These are phyloP conservation scores for Termitomyces sp. DNA, from an alignment of 768 basidiomycete species.

Conservation along the genomic window DNA sequence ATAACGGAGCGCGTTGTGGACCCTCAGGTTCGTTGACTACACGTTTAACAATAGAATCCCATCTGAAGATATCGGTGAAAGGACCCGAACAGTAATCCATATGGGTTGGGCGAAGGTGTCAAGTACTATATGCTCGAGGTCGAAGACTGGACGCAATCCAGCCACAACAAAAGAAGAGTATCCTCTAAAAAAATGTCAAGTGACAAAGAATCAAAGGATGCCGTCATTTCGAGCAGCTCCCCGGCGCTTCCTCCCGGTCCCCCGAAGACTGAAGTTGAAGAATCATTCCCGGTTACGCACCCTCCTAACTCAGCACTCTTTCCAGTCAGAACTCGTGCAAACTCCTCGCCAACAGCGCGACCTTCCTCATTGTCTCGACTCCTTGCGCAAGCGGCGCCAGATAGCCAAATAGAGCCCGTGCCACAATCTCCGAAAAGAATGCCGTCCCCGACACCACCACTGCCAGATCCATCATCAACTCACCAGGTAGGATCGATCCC, in stretches of 20 bases:
- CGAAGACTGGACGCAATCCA: conserved; percentile 86
- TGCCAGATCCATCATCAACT: conserved; percentile 31
- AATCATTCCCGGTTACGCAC: conserved; percentile 59
- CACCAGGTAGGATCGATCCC: conserved; percentile 28
- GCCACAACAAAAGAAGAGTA: conserved; percentile 53
- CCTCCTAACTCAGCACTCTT: conserved; percentile 67
- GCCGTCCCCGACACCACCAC: conserved; percentile 26
- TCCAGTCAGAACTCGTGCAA: conserved; percentile 54
- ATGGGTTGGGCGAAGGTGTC: conserved; percentile 79
- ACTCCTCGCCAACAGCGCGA: conserved; percentile 63
- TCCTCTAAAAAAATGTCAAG: conserved; percentile 45
- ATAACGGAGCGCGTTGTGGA: conserved; percentile 84
- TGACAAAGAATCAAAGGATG: conserved; percentile 33
- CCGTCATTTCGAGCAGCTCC: conserved; percentile 25
- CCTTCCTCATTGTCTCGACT: conserved; percentile 78
- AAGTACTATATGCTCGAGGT: conserved; percentile 94
- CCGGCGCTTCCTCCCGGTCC: conserved; percentile 53
- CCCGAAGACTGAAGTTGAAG: conserved; percentile 67
- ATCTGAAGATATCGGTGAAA: conserved; percentile 20
- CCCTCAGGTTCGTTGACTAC: conserved; percentile 45
- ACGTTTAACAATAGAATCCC: background rate
- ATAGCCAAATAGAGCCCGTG: conserved; percentile 23
- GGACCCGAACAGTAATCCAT: conserved; percentile 86
- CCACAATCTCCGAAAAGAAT: conserved; percentile 22
- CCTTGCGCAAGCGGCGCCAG: conserved; percentile 64